phyloP scores from a whole-genome alignment of 352 stramenopile species.

The Globisporangium uncinulatum region DNA sequence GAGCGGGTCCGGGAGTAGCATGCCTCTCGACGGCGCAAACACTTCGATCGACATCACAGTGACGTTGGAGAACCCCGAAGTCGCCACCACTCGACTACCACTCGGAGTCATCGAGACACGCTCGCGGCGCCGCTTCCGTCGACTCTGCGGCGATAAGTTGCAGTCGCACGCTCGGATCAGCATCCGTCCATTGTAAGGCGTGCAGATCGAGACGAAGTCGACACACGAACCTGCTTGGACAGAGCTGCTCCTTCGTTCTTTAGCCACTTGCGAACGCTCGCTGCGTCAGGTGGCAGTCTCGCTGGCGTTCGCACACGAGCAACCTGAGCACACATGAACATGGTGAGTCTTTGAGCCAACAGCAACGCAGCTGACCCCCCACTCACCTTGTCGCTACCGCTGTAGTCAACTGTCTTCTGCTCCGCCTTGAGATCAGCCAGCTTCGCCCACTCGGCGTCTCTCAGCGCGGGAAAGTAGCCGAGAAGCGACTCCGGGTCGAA shows the following conservation, averaged over 20 bases:
- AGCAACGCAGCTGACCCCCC: background rate
- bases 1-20: conserved; percentile 65
- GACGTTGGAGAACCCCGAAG: conserved; percentile 51
- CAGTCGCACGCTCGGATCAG: background rate
- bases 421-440: conserved; percentile 7
- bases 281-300: conserved; percentile 26
- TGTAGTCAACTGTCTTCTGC: background rate
- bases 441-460: conserved; percentile 6
- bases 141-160: background rate
- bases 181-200: background rate
- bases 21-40: conserved; percentile 44
- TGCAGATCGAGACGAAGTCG: background rate
- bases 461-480: conserved; percentile 8
- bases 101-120: conserved; percentile 4
- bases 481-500: conserved; percentile 42
- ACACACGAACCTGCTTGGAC: conserved; percentile 23
- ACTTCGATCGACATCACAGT: conserved; percentile 80
- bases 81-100: conserved; percentile 11
- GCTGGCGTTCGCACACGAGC: conserved; percentile 34
- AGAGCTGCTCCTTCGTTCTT: conserved; percentile 7
- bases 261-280: conserved; percentile 28
- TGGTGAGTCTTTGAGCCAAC: background rate
- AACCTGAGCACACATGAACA: conserved; percentile 15
- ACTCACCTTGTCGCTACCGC: background rate
- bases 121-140: background rate